A percentile compares a stretch with the other conserved stretches of the same genome.
These are phyloP conservation scores for Colletotrichum sp. DNA, from an alignment of 2,329 filamentous ascomycete species.

Conservation along the genomic window DNA sequence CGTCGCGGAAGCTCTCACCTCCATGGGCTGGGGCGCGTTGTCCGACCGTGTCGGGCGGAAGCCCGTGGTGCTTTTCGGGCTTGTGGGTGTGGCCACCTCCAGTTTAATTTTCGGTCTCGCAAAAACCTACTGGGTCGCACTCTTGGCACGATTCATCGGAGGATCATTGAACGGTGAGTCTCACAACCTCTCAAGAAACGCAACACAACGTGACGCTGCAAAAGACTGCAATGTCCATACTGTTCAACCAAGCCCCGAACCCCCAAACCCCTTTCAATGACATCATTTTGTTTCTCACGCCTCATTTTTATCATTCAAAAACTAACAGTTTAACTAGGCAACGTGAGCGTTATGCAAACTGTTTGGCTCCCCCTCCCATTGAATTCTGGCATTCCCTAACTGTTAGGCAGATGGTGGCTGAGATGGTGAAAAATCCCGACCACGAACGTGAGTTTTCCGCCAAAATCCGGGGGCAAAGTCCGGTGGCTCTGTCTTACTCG, in stretches of 20 bases:
- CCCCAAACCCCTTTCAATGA: background rate
- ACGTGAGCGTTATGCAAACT: constrained; percentile 46
- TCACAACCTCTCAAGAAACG: background rate
- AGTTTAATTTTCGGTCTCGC: constrained; percentile 47
- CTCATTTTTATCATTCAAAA: background rate
- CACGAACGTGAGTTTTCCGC: constrained; percentile 37
- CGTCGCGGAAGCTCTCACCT: constrained; percentile 46
- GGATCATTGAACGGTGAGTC: constrained; percentile 39
- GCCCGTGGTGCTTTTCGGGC: constrained; percentile 33
- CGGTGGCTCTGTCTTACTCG: background rate
- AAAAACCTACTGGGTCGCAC: constrained; percentile 45
- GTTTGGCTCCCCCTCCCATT: background rate
- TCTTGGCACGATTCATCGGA: constrained; percentile 44
- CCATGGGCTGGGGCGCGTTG: constrained; percentile 45
- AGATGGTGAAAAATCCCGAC: constrained; percentile 45
- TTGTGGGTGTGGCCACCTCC: constrained; percentile 38
- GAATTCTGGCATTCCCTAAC: background rate
- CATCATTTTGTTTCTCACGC: background rate
- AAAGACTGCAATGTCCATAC: background rate
- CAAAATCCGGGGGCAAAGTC: background rate
- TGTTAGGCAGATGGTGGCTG: constrained; percentile 39
- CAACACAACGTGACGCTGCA: background rate
- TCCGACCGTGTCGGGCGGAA: constrained; percentile 44
- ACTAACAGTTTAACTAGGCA: constrained; percentile 23
- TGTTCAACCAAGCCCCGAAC: background rate